Evolutionary conservation across 2,329 filamentous ascomycete species (phyloP), one percentile per base, ranked within the genome.

Genomic region (Hymenoscyphus scutula): DNA sequence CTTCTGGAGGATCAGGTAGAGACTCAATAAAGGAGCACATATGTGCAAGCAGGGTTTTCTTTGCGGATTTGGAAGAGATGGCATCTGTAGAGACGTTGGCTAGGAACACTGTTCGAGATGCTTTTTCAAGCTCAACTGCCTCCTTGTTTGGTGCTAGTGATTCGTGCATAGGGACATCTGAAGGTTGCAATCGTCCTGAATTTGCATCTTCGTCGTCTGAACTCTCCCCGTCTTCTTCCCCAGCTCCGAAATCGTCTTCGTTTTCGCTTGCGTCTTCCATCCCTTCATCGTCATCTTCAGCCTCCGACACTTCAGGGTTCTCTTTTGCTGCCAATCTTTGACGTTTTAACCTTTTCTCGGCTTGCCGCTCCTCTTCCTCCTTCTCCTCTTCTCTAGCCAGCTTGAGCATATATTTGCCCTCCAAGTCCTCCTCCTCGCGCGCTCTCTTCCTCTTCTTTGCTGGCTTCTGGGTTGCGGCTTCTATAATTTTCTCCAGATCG

Each of bases 81-180:
- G 91, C 92, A 59, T 89, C 81, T 25, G 84, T 88, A 15, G 92
- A 92, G 54, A 99, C 91, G 72, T 99, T 99, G 72, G 90, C 90
- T 13, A 99, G 80, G 77, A 98, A 99, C 51, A 98, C 87, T 6
- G 95, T 99, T 62, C 95, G 89, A 62, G 85, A 85, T 8, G 94
- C 90, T 79, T 96, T 97, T 62, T 96, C 91, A 2, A 96, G 71
- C 67, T 96, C 90, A 25, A 80, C 78, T 55, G 70, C 79, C 75
- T 81, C 86, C 77, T 79, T 82, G 74, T 77, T 76, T 60, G 77
- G 80, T 67, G 74, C 76, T 45, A 84, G 79, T 61, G 82, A 85
- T 72, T 88, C 87, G 69, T 89, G 86, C 17, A 72, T 15, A 29
- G 73, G 74, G 27, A 72, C 63, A 48, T 84, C 76, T 23, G 72